phyloP scores from a whole-genome alignment of 2,329 filamentous ascomycete genomes.

The Colletotrichum sp. region DNA sequence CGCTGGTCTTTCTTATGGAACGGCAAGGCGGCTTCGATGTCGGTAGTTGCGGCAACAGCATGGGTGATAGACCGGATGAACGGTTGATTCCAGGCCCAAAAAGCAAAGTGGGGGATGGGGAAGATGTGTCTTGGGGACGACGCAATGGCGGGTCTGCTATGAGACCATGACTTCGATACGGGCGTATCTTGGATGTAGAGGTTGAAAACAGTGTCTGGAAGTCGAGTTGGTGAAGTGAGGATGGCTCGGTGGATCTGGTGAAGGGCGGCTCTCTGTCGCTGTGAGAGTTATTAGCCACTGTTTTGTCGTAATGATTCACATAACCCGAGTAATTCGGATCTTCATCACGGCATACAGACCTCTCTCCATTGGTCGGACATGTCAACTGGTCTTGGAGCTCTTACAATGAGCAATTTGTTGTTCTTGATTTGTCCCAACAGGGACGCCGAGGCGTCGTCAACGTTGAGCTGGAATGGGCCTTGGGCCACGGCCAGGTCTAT shows the following conservation, averaged over 20 bases:
- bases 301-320: not conserved
- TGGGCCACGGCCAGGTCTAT: conserved; percentile 49
- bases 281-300: not conserved
- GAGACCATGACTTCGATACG: conserved; percentile 46
- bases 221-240: conserved; percentile 48
- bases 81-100: conserved; percentile 58
- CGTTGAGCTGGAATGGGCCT: conserved; percentile 46
- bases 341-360: conserved; percentile 22
- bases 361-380: conserved; percentile 49
- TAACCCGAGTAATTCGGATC: not conserved
- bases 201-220: conserved; percentile 58
- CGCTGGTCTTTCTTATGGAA: conserved; percentile 39
- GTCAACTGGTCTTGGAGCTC: conserved; percentile 42
- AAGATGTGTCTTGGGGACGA: conserved; percentile 42
- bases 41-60: conserved; percentile 40
- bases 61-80: conserved; percentile 50
- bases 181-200: conserved; percentile 58
- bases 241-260: conserved; percentile 59
- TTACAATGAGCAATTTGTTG: conserved; percentile 48
- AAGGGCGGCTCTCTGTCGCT: conserved; percentile 56
- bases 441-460: conserved; percentile 30
- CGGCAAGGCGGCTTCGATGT: conserved; percentile 35
- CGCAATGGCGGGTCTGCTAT: conserved; percentile 50
- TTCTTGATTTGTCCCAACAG: conserved; percentile 38
- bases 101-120: conserved; percentile 61